phyloP scores from a whole-genome alignment of 495 filamentous ascomycete genomes.

The Podospora pseudoanserina region DNA sequence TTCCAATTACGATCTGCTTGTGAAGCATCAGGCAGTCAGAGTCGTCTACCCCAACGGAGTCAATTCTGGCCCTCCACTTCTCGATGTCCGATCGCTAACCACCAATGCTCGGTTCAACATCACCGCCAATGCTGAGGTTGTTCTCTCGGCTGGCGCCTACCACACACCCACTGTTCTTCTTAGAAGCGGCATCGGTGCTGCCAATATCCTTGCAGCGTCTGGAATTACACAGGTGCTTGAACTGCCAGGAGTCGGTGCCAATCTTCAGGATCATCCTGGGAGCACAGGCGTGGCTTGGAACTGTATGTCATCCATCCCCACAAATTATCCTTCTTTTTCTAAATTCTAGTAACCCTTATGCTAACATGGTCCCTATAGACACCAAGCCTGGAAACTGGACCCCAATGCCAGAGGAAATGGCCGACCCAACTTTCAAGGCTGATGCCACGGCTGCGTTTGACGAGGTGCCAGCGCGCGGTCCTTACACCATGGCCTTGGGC shows the following conservation, averaged over 20 bases:
- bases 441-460: constrained; percentile 21
- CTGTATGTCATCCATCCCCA: background rate
- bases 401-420: constrained; percentile 19
- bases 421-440: constrained; percentile 21
- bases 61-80: constrained; percentile 17
- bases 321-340: background rate
- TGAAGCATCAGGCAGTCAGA: constrained; percentile 27
- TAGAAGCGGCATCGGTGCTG: constrained; percentile 23
- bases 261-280: constrained; percentile 27
- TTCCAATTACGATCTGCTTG: constrained; percentile 38
- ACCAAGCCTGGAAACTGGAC: constrained; percentile 16
- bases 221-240: constrained; percentile 21
- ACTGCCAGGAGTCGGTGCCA: constrained; percentile 25
- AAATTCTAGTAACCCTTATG: no score
- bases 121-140: constrained; percentile 22
- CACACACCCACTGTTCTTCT: constrained; percentile 24
- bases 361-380: constrained; percentile 1
- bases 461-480: constrained; percentile 24
- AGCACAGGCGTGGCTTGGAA: constrained; percentile 18
- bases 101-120: constrained; percentile 23
- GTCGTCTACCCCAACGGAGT: constrained; percentile 25
- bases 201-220: constrained; percentile 12
- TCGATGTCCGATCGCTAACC: constrained; percentile 23
- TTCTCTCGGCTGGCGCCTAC: constrained; percentile 23
- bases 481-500: constrained; percentile 25